These are phyloP conservation scores for Podila epigama DNA, from an alignment of 192 early-diverging fungal genomes.

Conservation along the genomic window DNA sequence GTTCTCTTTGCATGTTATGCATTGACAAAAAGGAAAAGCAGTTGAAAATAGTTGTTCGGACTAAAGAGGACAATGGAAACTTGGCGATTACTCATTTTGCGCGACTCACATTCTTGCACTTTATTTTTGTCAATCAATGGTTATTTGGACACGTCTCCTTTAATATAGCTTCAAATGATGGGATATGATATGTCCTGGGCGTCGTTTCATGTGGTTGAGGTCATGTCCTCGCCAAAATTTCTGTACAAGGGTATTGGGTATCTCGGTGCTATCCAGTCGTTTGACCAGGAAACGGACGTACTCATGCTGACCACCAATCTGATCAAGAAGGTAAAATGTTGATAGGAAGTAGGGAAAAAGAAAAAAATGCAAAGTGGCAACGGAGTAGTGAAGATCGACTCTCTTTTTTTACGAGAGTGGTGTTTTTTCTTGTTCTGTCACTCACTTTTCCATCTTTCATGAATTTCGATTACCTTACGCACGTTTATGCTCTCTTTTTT, in stretches of 20 bases:
- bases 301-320: constrained; percentile 96
- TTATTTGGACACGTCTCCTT: neutral
- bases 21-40: no score
- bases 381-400: constrained; percentile 11
- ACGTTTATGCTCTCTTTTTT: neutral
- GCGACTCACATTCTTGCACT: constrained; percentile 9
- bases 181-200: constrained; percentile 99
- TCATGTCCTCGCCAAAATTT: constrained; percentile 92
- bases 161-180: constrained; percentile 87
- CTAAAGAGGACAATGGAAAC: no score
- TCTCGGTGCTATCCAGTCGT: constrained; percentile 87
- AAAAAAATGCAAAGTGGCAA: no score
- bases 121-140: neutral
- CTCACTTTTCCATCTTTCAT: neutral
- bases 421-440: neutral
- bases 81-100: no score
- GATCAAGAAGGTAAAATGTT: constrained; percentile 83
- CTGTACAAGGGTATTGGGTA: constrained; percentile 92
- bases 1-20: no score
- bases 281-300: constrained; percentile 93
- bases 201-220: constrained; percentile 94
- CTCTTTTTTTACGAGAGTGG: neutral
- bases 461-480: neutral
- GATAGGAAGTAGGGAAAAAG: no score
- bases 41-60: no score